Base-by-base conservation (phyloP, 257 asterid species). In the Agastache rugosa region DNA sequence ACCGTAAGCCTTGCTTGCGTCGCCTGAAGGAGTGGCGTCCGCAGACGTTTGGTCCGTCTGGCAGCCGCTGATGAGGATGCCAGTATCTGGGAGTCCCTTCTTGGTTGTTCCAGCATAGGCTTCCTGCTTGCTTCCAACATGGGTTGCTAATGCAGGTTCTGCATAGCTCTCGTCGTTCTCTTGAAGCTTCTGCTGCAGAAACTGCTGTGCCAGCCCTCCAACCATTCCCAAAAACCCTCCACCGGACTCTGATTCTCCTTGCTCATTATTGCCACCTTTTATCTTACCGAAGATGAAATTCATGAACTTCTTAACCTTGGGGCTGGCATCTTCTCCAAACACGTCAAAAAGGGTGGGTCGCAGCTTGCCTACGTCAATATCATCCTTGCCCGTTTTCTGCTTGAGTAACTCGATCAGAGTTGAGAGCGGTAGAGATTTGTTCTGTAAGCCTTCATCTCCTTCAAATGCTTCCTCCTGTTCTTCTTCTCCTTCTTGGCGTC, bases 221-320 rank as follows among this genome's bases (percentile, higher is more conserved):
- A 94, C 89, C 83, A 87, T 85, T 19, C 99, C 97, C 82, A 92
- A 16, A 67, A 92, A 63, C 50, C 97, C 92, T 20, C 91, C 88
- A 4, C 85, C 75, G 7, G 71, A 93, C 8, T 77, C 83, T 23
- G 70, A 82, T 15, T 70, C 93, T 3, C 76, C 81, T 20, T 83
- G 76, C 2, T 55, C 75, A 1, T 72, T 62, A 29, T 74, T 62
- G 31, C 78, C 82, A n/a, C 78, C 81, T 60, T 88, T 82, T 7
- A 94, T 89, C 65, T 90, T 94, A 78, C 73, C 77, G 58, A 94
- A 70, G 54, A 94, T 90, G 72, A 94, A 86, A 11, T 92, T 94
- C 98, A 94, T 94, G 81, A 94, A 94, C 78, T 94, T 92, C 84
- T 94, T 90, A 19, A 92, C 99, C 85, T 92, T 94, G 63, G 99